phyloP scores from a whole-genome alignment of 495 filamentous ascomycete species.

The Podospora pseudocomata region DNA sequence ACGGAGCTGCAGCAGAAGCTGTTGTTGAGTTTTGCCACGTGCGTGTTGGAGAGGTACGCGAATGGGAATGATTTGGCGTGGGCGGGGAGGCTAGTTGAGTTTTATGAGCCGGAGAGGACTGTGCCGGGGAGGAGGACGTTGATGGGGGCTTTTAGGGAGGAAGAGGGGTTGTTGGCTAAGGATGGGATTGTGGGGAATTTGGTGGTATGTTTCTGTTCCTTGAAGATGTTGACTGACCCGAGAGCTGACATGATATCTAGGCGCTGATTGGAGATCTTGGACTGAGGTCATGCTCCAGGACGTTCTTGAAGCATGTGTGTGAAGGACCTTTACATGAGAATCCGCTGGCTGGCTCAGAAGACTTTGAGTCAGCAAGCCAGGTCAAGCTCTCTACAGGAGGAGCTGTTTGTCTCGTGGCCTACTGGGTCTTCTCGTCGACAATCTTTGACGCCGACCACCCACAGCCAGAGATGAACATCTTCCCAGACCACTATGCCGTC shows the following conservation, averaged over 20 bases:
- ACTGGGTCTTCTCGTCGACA: conserved; percentile 51
- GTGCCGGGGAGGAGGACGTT: conserved; percentile 56
- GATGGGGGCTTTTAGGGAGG: conserved; percentile 57
- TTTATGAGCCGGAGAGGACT: conserved; percentile 57
- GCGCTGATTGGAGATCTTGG: conserved; percentile 71
- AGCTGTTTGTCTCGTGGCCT: conserved; percentile 59
- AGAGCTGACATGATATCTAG: conserved; percentile 33
- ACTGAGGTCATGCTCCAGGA: conserved; percentile 31
- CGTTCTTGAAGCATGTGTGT: conserved; percentile 32
- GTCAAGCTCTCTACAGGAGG: conserved; percentile 74
- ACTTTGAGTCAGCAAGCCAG: conserved; percentile 50
- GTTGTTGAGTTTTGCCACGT: conserved; percentile 81
- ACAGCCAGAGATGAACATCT: conserved; percentile 51
- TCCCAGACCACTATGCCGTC: conserved; percentile 60
- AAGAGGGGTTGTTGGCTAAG: conserved; percentile 58
- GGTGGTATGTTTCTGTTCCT: conserved; percentile 51
- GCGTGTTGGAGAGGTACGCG: conserved; percentile 78
- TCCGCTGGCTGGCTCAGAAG: conserved; percentile 39
- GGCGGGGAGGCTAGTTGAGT: conserved; percentile 73
- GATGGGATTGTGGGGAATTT: conserved; percentile 75
- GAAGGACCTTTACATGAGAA: conserved; percentile 31
- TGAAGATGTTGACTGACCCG: not conserved
- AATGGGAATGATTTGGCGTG: conserved; percentile 63
- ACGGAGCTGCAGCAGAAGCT: conserved; percentile 62
- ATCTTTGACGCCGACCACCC: conserved; percentile 49